Evolutionary conservation across 345 rosid genomes (phyloP), one percentile per base, ranked within the genome.

Genomic region (Salix purpurea): DNA sequence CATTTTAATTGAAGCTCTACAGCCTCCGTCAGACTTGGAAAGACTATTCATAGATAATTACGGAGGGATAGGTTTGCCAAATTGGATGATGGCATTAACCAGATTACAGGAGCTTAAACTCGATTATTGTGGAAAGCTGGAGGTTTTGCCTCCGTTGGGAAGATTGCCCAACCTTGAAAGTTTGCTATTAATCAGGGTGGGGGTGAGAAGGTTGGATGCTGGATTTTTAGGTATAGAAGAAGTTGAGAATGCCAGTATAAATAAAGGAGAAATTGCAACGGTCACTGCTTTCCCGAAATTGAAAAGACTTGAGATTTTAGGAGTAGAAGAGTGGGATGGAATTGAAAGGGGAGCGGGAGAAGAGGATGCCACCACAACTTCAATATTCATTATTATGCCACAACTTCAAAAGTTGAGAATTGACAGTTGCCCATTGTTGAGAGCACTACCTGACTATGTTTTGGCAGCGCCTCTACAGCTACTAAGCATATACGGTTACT

Each of bases 401-500:
- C 0, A 21, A 15, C 80, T 81, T 44, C 11, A 0, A 28, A 0
- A 9, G 5, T 46, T 77, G 48, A 2, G 1, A 12, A n/a, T n/a
- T n/a, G n/a, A n/a, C n/a, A n/a, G n/a, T 2, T 77, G 80, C 40
- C 40, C 40, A 1, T 39, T 39, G 40, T 39, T 39, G 40, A 39
- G 40, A 39, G 40, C 10, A 39, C 40, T 39, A 39, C 40, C 40
- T 0, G 40, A 39, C 40, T 6, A 64, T 10, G 18, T 79, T 18
- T 42, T 67, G 70, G 16, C 1, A 5, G 36, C 54, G 24, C 6
- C 66, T 12, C 28, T 80, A 28, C 23, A 74, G 30, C 7, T 37
- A 0, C 36, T 34, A 0, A 0, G 0, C 11, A 1, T 39, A 39
- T 0, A 0, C 0, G 2, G 0, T 7, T 39, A 11, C 42, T 11